Evolutionary conservation across 2,329 filamentous ascomycete species (phyloP).

Genomic region (Plenodomus lindquistii): DNA sequence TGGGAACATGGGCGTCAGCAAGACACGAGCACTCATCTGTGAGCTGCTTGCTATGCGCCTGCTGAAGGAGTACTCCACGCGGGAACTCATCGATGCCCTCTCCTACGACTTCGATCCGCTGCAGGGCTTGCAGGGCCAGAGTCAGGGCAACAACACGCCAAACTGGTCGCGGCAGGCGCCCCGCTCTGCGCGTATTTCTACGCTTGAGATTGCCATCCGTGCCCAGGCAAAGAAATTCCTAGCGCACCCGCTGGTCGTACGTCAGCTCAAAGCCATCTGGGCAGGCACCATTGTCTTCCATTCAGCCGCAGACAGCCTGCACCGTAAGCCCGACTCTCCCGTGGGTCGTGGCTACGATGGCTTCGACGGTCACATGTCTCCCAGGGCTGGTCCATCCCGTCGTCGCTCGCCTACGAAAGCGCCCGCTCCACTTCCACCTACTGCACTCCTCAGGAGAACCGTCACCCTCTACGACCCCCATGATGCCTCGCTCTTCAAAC

Average conservation of each 20-base stretch:
- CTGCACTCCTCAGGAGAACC: constrained; percentile 64
- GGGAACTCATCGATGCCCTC: constrained; percentile 89
- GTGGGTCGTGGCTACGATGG: constrained; percentile 23
- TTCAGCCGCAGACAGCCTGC: constrained; percentile 81
- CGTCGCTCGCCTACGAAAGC: constrained; percentile 28
- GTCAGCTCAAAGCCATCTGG: constrained; percentile 97
- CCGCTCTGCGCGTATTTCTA: constrained; percentile 77
- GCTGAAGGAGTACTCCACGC: constrained; percentile 83
- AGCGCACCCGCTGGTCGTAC: constrained; percentile 86
- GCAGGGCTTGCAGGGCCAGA: constrained; percentile 69
- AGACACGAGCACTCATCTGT: constrained; percentile 83
- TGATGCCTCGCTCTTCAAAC: constrained; percentile 87
- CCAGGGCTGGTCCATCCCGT: constrained; percentile 35
- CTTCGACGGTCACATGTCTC: constrained; percentile 27
- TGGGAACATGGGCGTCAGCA: constrained; percentile 80
- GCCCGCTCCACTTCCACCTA: constrained; percentile 26
- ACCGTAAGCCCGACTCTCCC: constrained; percentile 60
- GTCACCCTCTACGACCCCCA: constrained; percentile 88
- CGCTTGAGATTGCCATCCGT: constrained; percentile 89
- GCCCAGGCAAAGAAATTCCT: constrained; percentile 92
- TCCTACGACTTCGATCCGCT: constrained; percentile 95
- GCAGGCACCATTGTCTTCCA: constrained; percentile 94
- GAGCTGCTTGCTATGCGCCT: constrained; percentile 89
- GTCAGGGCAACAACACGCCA: constrained; percentile 33
- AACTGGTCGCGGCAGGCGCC: constrained; percentile 31